These are phyloP conservation scores for Monilinia vaccinii-corymbosi DNA, from an alignment of 2,329 filamentous ascomycete genomes.

Conservation along the genomic window DNA sequence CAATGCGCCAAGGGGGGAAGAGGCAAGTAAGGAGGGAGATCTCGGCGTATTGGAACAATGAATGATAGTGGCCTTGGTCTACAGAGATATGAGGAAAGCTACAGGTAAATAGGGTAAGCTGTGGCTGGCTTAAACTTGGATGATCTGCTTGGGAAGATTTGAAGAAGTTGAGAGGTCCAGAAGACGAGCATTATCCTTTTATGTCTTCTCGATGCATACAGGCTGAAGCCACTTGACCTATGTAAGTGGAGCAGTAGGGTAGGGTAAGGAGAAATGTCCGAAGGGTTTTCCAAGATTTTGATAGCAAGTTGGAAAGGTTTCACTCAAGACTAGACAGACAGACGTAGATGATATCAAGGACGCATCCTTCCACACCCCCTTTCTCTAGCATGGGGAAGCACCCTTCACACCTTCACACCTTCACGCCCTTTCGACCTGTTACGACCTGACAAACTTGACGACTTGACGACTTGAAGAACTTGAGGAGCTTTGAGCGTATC, in stretches of 20 bases:
- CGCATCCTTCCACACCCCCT: neutral
- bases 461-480: no score
- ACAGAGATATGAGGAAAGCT: no score
- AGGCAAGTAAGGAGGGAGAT: neutral
- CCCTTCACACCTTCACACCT: constrained; percentile 4
- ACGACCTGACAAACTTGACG: neutral
- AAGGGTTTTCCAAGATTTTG: constrained; percentile 4
- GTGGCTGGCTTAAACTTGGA: constrained; percentile 3
- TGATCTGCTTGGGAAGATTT: neutral
- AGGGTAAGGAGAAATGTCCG: neutral
- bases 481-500: no score
- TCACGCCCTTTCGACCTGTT: neutral
- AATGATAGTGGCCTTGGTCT: no score
- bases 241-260: neutral
- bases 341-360: neutral
- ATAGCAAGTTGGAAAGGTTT: neutral
- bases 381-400: neutral
- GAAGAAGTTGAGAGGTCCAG: constrained; percentile 5
- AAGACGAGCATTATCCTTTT: constrained; percentile 12
- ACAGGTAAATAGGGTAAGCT: neutral
- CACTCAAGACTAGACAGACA: neutral
- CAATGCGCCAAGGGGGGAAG: neutral
- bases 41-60: neutral
- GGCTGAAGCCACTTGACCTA: constrained; percentile 11
- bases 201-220: constrained; percentile 10